phyloP scores from a whole-genome alignment of 495 filamentous ascomycete genomes.

The Neurospora sp. region DNA sequence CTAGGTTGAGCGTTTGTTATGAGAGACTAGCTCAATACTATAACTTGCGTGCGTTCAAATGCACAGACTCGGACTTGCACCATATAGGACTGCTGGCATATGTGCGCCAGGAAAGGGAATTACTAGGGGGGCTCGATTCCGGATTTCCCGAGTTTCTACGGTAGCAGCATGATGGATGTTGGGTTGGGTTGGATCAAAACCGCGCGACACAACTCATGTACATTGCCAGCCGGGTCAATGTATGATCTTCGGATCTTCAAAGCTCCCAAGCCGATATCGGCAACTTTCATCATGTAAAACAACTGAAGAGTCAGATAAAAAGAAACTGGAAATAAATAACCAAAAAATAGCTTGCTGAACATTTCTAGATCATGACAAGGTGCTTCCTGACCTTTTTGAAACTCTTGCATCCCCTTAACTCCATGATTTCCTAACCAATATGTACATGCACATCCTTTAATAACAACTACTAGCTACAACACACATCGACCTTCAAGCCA shows the following conservation, averaged over 20 bases:
- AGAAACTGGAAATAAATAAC: background rate
- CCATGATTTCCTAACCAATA: background rate
- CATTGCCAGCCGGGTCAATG: background rate
- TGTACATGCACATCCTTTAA: background rate
- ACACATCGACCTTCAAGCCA: constrained; percentile 1
- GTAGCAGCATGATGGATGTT: background rate
- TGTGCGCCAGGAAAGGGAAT: no score
- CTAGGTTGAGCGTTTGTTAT: no score
- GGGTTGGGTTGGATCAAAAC: background rate
- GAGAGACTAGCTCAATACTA: no score
- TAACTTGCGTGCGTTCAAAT: no score
- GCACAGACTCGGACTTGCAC: no score
- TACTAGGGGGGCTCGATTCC: no score
- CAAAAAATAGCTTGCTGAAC: background rate
- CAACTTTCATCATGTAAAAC: background rate
- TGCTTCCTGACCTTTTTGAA: background rate
- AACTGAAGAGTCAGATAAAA: background rate
- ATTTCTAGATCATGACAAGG: background rate
- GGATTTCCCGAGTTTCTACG: no score
- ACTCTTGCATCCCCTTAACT: background rate
- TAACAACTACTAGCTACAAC: background rate
- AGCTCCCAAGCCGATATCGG: background rate
- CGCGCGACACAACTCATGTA: background rate
- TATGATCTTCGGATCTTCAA: background rate
- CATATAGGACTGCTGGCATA: no score